Percentiles rank a stretch among this genome's conserved stretches.
These are phyloP conservation scores for Ceratocystis variospora DNA, from an alignment of 2,329 filamentous ascomycete genomes.

Conservation along the genomic window DNA sequence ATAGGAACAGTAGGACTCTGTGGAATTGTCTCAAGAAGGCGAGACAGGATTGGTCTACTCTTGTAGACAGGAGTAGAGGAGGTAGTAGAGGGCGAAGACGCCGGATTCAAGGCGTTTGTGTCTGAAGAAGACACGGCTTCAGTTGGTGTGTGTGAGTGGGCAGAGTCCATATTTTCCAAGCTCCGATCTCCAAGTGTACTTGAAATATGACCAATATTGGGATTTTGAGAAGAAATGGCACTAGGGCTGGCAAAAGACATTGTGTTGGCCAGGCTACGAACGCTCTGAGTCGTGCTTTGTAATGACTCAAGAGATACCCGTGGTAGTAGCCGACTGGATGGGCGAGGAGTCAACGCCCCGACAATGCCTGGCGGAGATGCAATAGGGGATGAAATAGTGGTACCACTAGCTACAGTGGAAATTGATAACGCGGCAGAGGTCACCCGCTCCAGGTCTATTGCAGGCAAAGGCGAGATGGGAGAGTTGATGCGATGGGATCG, in stretches of 20 bases:
- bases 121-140: slow-evolving; percentile 14
- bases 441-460: slow-evolving; percentile 14
- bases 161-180: slow-evolving; percentile 6
- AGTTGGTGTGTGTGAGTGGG: neutral
- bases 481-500: slow-evolving; percentile 7
- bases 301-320: slow-evolving; percentile 18
- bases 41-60: slow-evolving; percentile 15
- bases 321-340: slow-evolving; percentile 16
- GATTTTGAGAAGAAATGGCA: neutral
- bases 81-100: slow-evolving; percentile 1
- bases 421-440: slow-evolving; percentile 17
- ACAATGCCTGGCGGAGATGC: slow-evolving; percentile 11
- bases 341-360: slow-evolving; percentile 17
- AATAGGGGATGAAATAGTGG: slow-evolving; percentile 15
- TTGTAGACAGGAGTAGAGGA: slow-evolving; percentile 8
- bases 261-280: slow-evolving; percentile 2
- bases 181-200: slow-evolving; percentile 12
- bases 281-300: slow-evolving; percentile 9
- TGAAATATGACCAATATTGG: slow-evolving; percentile 2
- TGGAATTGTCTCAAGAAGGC: slow-evolving; percentile 19
- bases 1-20: slow-evolving; percentile 17
- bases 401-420: slow-evolving; percentile 9
- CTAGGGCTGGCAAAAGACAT: slow-evolving; percentile 1
- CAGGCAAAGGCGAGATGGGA: neutral
- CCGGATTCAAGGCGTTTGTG: neutral